These are phyloP conservation scores for Penicillium canescens DNA, from an alignment of 495 filamentous ascomycete species.

Conservation along the genomic window DNA sequence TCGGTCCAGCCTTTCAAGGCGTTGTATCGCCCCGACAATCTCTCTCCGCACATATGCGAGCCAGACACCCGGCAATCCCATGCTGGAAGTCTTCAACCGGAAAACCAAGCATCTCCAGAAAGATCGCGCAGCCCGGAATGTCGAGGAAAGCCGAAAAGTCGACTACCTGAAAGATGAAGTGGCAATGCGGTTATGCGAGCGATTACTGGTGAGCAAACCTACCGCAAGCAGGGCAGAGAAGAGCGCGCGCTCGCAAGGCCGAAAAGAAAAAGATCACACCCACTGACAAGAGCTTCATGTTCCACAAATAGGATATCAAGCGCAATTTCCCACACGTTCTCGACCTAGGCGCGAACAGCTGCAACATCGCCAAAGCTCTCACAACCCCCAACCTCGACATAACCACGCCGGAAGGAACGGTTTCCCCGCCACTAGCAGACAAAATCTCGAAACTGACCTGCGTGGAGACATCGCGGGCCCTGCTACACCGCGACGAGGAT, in stretches of 20 bases:
- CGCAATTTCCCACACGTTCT: constrained; percentile 81
- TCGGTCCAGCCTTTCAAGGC: constrained; percentile 22
- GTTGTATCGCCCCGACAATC: constrained; percentile 12
- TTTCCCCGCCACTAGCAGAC: constrained; percentile 62
- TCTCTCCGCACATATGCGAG: constrained; percentile 65
- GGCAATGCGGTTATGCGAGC: constrained; percentile 79
- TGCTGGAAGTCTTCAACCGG: constrained; percentile 88
- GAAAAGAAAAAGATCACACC: background rate
- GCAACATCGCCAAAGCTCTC: constrained; percentile 84
- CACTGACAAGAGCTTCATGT: constrained; percentile 11
- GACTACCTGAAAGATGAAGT: constrained; percentile 95
- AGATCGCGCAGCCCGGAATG: constrained; percentile 75
- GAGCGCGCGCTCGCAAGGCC: background rate
- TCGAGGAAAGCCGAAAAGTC: constrained; percentile 69
- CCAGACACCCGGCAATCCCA: constrained; percentile 71
- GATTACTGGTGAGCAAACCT: constrained; percentile 64
- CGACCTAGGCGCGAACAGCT: constrained; percentile 93
- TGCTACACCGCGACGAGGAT: constrained; percentile 81
- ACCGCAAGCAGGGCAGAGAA: constrained; percentile 1
- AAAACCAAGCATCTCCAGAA: constrained; percentile 85
- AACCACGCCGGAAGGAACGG: constrained; percentile 42
- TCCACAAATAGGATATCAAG: constrained; percentile 73
- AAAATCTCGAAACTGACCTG: constrained; percentile 72
- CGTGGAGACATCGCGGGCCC: constrained; percentile 72
- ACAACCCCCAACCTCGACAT: constrained; percentile 63